These are phyloP conservation scores for Dothistroma pini DNA, from an alignment of 2,329 filamentous ascomycete species.

Conservation along the genomic window DNA sequence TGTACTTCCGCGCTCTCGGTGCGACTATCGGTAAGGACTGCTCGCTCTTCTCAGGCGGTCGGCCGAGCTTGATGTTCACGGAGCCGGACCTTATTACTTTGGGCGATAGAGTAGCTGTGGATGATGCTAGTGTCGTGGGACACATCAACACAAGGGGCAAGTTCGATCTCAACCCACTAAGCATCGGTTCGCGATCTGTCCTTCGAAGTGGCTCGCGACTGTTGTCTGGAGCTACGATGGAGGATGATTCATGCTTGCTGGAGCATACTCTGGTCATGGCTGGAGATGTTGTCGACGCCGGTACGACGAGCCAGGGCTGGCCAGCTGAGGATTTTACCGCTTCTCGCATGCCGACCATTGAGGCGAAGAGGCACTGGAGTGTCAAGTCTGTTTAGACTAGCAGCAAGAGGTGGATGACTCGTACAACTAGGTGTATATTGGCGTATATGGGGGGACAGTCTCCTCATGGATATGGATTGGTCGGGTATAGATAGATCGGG, in stretches of 20 bases:
- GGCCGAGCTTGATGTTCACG: conserved; percentile 53
- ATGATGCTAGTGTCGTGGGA: conserved; percentile 55
- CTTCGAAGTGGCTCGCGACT: conserved; percentile 51
- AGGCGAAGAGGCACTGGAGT: conserved; percentile 18
- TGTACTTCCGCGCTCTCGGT: conserved; percentile 54
- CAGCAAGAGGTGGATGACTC: background rate
- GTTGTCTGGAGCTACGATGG: conserved; percentile 53
- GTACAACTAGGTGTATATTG: background rate
- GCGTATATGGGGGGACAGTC: background rate
- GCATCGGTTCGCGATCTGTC: conserved; percentile 52
- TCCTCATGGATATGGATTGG: background rate
- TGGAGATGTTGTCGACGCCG: conserved; percentile 53
- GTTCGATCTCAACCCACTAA: conserved; percentile 53
- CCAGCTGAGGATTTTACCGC: conserved; percentile 45
- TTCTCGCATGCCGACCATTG: conserved; percentile 28
- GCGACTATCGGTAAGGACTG: conserved; percentile 54
- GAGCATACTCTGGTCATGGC: conserved; percentile 58
- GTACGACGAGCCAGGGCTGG: conserved; percentile 54
- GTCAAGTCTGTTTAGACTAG: conserved; percentile 1
- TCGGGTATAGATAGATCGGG: background rate
- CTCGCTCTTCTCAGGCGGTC: conserved; percentile 53
- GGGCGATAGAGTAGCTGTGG: conserved; percentile 52
- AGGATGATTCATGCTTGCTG: conserved; percentile 50
- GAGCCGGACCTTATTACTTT: conserved; percentile 55
- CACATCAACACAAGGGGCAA: conserved; percentile 57